Conservation (phyloP, 2,329 filamentous ascomycete genomes). For the Emmonsiellopsis sp. region DNA sequence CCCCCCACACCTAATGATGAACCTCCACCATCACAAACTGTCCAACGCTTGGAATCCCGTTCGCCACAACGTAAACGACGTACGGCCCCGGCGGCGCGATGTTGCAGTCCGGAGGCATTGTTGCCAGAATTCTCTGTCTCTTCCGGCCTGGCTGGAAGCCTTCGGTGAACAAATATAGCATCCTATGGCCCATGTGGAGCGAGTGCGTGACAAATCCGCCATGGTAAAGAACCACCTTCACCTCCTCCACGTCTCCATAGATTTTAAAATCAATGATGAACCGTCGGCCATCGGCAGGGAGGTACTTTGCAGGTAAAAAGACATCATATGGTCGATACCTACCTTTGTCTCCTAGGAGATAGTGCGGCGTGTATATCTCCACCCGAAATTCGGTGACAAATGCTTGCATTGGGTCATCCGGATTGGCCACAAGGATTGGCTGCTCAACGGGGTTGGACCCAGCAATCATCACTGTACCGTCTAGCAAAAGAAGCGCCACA, state of each 20-base stretch:
- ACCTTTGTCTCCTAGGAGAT: conserved; percentile 45
- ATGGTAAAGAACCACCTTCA: conserved; percentile 48
- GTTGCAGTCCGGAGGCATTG: conserved; percentile 46
- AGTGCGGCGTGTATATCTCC: conserved; percentile 54
- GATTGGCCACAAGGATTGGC: conserved; percentile 40
- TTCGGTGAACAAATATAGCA: conserved; percentile 44
- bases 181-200: conserved; percentile 53
- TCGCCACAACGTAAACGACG: conserved; percentile 50
- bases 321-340: conserved; percentile 42
- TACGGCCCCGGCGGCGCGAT: conserved; percentile 52
- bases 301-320: conserved; percentile 33
- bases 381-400: conserved; percentile 54
- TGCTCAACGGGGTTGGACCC: conserved; percentile 54
- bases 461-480: conserved; percentile 51
- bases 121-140: conserved; percentile 41
- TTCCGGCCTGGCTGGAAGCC: conserved; percentile 38
- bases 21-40: conserved; percentile 37
- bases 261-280: conserved; percentile 43
- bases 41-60: conserved; percentile 46
- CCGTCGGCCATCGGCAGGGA: conserved; percentile 35
- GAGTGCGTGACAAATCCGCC: conserved; percentile 54
- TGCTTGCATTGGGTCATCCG: conserved; percentile 31
- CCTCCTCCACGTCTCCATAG: conserved; percentile 32
- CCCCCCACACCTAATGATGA: background rate
- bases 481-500: conserved; percentile 49